Base-by-base conservation (phyloP, 2,329 filamentous ascomycete species). In the Cladosporium sp. region DNA sequence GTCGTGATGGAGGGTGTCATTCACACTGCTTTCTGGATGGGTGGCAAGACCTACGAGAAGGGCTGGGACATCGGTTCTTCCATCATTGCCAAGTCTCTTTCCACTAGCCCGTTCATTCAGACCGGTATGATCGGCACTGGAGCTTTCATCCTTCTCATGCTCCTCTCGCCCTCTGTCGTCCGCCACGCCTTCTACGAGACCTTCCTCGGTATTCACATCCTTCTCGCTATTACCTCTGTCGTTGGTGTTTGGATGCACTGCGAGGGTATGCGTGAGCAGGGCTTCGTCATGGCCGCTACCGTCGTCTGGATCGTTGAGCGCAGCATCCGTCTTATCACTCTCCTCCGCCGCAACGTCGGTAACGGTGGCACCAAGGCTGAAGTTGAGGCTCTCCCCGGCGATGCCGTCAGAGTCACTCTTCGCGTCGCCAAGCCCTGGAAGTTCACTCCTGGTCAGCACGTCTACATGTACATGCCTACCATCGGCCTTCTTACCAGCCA, bases 121-220 rank as follows among this genome's bases (percentile, higher is more conserved):
- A 88, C 80, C 60, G 90, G 90, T 8, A 87, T 90, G 65, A 82
- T 91, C 68, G 85, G 82, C 52, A 86, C 85, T 8, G 78, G 82
- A 68, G 86, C 88, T 0, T 87, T 92, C 67, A 78, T 88, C 15
- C 83, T 83, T 68, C 85, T 93, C 62, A 77, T 86, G 49, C 79
- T 93, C 65, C 90, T 92, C 72, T 90, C 91, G 0, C 85, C 86
- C 54, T 92, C 90, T 57, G 84, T 89, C 61, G 79, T 92, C 32
- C 86, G 91, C 65, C 91, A 93, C 75, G 90, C 91, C 18, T 92
- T 90, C 74, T 93, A 93, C 77, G 91, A 93, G 78, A 86, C 84
- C 1, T 93, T 93, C 83, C 87, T 93, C 77, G 80, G 90, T 65
- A 74, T 90, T 38, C 91, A 94, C 78, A 91, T 92, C 66, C 73